Evolutionary conservation across 2,329 filamentous ascomycete genomes (phyloP), one percentile per base, ranked within the genome.

Genomic region (Botrytis sinoallii): DNA sequence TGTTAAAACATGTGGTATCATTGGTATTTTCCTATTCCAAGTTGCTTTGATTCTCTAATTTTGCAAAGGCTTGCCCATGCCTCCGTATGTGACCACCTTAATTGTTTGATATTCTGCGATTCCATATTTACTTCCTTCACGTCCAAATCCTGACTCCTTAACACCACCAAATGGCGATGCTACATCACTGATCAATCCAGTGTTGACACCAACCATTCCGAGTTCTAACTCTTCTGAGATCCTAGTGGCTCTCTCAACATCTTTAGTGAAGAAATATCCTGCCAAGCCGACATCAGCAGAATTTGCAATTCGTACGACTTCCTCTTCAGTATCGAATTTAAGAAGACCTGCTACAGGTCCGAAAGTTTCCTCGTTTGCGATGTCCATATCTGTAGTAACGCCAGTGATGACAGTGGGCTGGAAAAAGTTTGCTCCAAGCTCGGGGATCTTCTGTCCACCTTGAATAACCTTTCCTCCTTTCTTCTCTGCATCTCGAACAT

Each of bases 291-390:
- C 95, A 70, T 95, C 91, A 1, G 93, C 86, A 60, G 85, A 83
- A 83, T 99, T 99, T 6, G 96, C 95, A 77, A 95, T 84, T 76
- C 88, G 86, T 44, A 98, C 90, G 8, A 97, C 96, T 79, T 98
- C 95, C 71, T 92, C 91, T 84, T 98, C 96, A 0, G 91, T 94
- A 65, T 93, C 88, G 81, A 98, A 99, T 67, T 90, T 88, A 85
- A 98, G 98, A 22, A 98, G 84, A 0, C 93, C 95, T 0, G 95
- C 95, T 0, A 98, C 92, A 4, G 96, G 96, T 0, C 96, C 96
- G 81, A 99, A 99, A 0, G 95, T 99, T 86, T 99, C 96, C 83
- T 98, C 95, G 1, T 85, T 85, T 7, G 93, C 91, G 77, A 98
- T 88, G 74, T 89, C 87, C 96, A 98, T 98, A 60, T 95, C 90